phyloP scores from a whole-genome alignment of 192 early-diverging fungal genomes.

The Coemansia sp. region DNA sequence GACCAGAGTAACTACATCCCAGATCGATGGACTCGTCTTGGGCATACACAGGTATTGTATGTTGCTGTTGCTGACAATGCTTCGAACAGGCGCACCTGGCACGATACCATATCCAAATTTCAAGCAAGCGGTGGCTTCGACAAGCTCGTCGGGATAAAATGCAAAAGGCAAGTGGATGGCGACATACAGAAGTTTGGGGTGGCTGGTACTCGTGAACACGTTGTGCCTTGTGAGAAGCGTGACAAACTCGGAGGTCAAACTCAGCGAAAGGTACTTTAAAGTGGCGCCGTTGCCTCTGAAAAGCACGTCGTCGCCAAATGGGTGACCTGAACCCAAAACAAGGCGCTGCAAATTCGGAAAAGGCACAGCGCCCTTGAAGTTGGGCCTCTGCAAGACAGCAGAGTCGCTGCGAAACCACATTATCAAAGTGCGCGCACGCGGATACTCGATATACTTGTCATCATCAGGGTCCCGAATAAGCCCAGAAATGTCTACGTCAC shows the following conservation, averaged over 20 bases:
- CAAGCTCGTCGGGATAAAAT: too few species aligned
- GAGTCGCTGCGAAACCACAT: too few species aligned
- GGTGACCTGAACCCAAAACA: not conserved
- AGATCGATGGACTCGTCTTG: not conserved
- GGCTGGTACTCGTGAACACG: not conserved
- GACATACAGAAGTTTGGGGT: not conserved
- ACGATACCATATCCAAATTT: not conserved
- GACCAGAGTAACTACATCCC: not conserved
- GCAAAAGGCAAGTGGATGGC: not conserved
- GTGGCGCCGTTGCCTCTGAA: not conserved
- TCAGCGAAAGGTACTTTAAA: not conserved
- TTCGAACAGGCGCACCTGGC: not conserved
- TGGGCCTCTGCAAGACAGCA: not conserved
- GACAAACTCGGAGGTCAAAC: not conserved
- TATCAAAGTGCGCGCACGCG: not conserved
- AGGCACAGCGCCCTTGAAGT: not conserved
- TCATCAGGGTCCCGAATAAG: not conserved
- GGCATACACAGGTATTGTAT: not conserved
- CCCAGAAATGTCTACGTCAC: not conserved
- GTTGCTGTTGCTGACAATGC: not conserved
- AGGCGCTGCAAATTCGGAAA: not conserved
- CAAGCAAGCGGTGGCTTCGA: not conserved
- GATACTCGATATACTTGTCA: not conserved
- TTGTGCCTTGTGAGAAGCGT: not conserved
- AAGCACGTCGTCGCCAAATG: slow-evolving; percentile 1